These are phyloP conservation scores for Russula foetens DNA, from an alignment of 768 basidiomycete species.

Conservation along the genomic window DNA sequence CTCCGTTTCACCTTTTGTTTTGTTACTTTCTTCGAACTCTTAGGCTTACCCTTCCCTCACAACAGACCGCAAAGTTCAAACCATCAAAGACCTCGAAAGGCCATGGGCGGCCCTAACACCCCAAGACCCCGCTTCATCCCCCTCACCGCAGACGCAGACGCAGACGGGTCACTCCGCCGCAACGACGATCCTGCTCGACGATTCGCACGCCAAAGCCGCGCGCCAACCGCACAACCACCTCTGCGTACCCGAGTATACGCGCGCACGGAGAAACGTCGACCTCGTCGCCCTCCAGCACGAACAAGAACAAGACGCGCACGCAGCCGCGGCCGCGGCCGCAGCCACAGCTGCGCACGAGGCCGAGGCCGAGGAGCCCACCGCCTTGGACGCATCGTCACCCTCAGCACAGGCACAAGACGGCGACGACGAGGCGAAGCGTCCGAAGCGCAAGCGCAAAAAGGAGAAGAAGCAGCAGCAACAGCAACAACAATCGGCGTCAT, in stretches of 20 bases:
- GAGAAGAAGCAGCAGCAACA: not conserved
- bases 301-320: no score
- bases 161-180: slow-evolving; percentile 32
- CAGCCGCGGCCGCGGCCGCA: no score
- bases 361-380: slow-evolving; percentile 10
- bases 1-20: not conserved
- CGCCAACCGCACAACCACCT: slow-evolving; percentile 80
- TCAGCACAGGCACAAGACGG: not conserved
- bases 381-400: slow-evolving; percentile 10
- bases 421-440: not conserved
- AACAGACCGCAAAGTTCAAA: slow-evolving; percentile 34
- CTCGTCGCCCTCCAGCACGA: slow-evolving; percentile 23
- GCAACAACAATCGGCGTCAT: no score
- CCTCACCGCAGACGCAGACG: not conserved
- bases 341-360: not conserved
- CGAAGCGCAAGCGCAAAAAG: not conserved
- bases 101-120: slow-evolving; percentile 47
- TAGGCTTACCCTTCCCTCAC: not conserved
- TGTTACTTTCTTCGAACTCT: slow-evolving; percentile 11
- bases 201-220: slow-evolving; percentile 45
- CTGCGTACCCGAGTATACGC: slow-evolving; percentile 62
- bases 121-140: not conserved
- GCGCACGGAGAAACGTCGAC: slow-evolving; percentile 34
- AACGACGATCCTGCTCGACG: slow-evolving; percentile 45
- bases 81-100: slow-evolving; percentile 68